phyloP scores from a whole-genome alignment of 1,139 yeast species.

The Candida sanyaensis region DNA sequence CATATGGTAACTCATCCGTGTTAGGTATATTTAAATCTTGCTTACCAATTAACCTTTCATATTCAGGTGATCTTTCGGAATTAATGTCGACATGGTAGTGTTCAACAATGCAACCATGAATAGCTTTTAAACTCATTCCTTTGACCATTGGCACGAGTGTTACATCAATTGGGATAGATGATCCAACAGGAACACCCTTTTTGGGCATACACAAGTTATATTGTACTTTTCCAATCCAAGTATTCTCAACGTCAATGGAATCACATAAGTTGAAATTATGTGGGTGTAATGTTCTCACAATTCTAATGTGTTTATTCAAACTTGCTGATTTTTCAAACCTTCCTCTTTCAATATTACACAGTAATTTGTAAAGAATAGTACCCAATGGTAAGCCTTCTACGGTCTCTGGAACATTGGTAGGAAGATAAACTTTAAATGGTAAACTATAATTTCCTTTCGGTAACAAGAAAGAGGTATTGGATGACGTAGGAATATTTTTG shows the following conservation, averaged over 20 bases:
- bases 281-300: slow-evolving; percentile 53
- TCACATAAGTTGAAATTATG: slow-evolving; percentile 53
- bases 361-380: slow-evolving; percentile 55
- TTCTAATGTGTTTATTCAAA: slow-evolving; percentile 33
- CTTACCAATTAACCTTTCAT: slow-evolving; percentile 38
- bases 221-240: slow-evolving; percentile 67
- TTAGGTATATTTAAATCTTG: slow-evolving; percentile 30
- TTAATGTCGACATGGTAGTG: slow-evolving; percentile 38
- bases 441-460: slow-evolving; percentile 68
- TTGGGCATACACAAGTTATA: slow-evolving; percentile 59
- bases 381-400: slow-evolving; percentile 66
- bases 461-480: slow-evolving; percentile 44
- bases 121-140: slow-evolving; percentile 49
- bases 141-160: slow-evolving; percentile 61
- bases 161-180: slow-evolving; percentile 51
- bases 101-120: slow-evolving; percentile 55
- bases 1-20: slow-evolving; percentile 34
- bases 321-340: slow-evolving; percentile 45
- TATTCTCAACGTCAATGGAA: slow-evolving; percentile 58
- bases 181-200: slow-evolving; percentile 64
- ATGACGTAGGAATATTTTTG: slow-evolving; percentile 21
- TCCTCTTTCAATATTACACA: slow-evolving; percentile 57
- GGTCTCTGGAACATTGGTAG: slow-evolving; percentile 64
- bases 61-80: slow-evolving; percentile 44
- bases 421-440: slow-evolving; percentile 59